Base-by-base conservation (phyloP, 2,329 filamentous ascomycete genomes). In the Sporothrix mexicana region DNA sequence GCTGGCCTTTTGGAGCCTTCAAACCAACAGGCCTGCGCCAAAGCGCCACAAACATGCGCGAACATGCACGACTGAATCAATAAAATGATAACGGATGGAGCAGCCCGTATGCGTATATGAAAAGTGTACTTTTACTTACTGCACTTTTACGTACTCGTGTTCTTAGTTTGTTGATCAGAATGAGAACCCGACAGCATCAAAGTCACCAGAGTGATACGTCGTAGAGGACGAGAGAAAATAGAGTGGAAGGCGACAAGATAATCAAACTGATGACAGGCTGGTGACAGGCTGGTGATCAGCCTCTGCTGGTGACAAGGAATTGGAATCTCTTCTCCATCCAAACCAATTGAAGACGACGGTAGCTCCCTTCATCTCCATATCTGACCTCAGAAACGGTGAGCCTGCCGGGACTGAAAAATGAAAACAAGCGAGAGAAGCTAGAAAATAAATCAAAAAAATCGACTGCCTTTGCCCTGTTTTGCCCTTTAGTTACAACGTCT, bases 1-100 rank as follows among this genome's bases (percentile, higher is more conserved):
- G 30, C 30, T 6, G 7, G 30, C 30, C 30, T 36, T n/a, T n/a
- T n/a, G n/a, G n/a, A n/a, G n/a, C n/a, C n/a, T n/a, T n/a, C 4
- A 36, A 36, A 7, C 30, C 30, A 36, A 36, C 30, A 36, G 3
- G 3, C 30, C 2, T 2, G 3, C 30, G 30, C 30, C 30, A 36
- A 36, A 36, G 30, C 30, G 30, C 30, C 30, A 36, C 30, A 36
- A 36, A 36, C n/a, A 36, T 5, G 30, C 30, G 13, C 8, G 20
- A 53, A 20, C n/a, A 53, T 57, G 23, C 10, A 57, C 10, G 7
- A 57, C 57, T 62, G 36, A 62, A 43, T 62, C 57, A 62, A 62
- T 7, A 41, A 43, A 43, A 57, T 30, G 23, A 57, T 57, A 30
- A 8, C 17, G 17, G 5, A 25, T 23, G n/a, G 20, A 55, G n/a